Percentiles rank a stretch among this genome's conserved stretches.
These are phyloP conservation scores for Phaffomyces opuntiae DNA, from an alignment of 805 yeast genomes.

Conservation along the genomic window DNA sequence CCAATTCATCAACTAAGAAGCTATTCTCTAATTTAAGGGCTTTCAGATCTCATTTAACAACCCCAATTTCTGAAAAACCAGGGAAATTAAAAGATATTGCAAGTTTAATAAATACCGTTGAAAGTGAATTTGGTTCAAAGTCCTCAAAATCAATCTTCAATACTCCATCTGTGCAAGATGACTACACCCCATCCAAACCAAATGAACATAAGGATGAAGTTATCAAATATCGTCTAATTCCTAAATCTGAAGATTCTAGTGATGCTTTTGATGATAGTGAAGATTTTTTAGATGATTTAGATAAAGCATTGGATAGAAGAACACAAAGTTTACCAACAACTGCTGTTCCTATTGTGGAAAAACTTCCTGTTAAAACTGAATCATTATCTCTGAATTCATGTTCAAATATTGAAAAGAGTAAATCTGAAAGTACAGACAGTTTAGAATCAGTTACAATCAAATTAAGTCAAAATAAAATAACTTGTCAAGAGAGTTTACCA, in stretches of 20 bases:
- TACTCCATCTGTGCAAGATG: not conserved
- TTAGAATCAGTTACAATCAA: not conserved
- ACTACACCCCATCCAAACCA: slow-evolving; percentile 14
- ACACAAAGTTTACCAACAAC: not conserved
- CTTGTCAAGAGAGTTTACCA: not conserved
- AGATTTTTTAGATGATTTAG: slow-evolving; percentile 17
- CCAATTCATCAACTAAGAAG: slow-evolving; percentile 6
- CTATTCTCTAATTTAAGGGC: not conserved
- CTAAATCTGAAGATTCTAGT: slow-evolving; percentile 13
- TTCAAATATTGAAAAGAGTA: no score
- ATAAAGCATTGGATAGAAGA: slow-evolving; percentile 4
- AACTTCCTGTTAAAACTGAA: no score
- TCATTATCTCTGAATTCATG: no score
- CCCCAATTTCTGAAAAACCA: slow-evolving; percentile 1
- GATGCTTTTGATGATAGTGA: slow-evolving; percentile 22
- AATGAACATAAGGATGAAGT: not conserved
- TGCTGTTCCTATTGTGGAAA: no score
- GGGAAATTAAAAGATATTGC: slow-evolving; percentile 13
- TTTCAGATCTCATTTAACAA: slow-evolving; percentile 5
- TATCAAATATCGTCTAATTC: not conserved
- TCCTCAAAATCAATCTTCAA: slow-evolving; percentile 6
- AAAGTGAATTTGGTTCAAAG: slow-evolving; percentile 4
- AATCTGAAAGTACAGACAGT: not conserved
- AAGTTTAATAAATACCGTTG: slow-evolving; percentile 13
- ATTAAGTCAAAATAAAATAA: slow-evolving; percentile 3